These are phyloP conservation scores for Rubia occidens DNA, from an alignment of 305 asterid genomes.

Conservation along the genomic window DNA sequence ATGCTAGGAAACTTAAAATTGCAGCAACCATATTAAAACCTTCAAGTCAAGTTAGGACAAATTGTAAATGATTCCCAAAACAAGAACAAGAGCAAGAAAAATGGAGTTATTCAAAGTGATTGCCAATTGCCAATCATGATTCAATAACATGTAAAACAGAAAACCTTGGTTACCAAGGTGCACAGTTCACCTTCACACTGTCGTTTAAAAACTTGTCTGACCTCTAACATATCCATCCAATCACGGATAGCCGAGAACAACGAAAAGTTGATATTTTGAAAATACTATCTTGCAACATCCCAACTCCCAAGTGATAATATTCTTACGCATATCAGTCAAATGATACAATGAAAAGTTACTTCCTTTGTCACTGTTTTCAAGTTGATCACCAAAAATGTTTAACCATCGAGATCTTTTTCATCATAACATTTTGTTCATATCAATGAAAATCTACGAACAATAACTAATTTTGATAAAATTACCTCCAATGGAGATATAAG, in stretches of 20 bases:
- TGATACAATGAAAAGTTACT: not conserved
- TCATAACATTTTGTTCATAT: too few species aligned
- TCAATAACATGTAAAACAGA: constrained; percentile 1
- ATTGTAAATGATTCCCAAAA: not conserved
- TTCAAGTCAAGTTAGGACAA: constrained; percentile 3
- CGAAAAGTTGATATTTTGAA: not conserved
- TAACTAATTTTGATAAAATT: too few species aligned
- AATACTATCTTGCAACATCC: too few species aligned
- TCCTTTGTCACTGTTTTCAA: too few species aligned
- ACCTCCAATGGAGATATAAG: constrained; percentile 84
- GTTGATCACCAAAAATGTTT: too few species aligned
- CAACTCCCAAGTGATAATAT: too few species aligned
- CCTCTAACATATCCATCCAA: not conserved
- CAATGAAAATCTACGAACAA: too few species aligned
- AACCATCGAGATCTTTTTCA: too few species aligned
- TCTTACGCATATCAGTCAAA: not conserved
- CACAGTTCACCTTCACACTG: too few species aligned
- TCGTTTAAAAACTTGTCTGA: too few species aligned
- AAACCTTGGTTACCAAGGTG: too few species aligned
- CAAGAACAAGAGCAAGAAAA: not conserved
- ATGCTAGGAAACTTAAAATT: constrained; percentile 4
- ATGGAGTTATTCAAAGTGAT: not conserved
- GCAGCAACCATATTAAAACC: too few species aligned
- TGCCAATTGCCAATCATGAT: not conserved
- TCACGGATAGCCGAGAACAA: not conserved